Percentiles rank a stretch among this genome's conserved stretches.
phyloP scores from a whole-genome alignment of 352 stramenopile species.

The Phytophthora macrochlamydospora region DNA sequence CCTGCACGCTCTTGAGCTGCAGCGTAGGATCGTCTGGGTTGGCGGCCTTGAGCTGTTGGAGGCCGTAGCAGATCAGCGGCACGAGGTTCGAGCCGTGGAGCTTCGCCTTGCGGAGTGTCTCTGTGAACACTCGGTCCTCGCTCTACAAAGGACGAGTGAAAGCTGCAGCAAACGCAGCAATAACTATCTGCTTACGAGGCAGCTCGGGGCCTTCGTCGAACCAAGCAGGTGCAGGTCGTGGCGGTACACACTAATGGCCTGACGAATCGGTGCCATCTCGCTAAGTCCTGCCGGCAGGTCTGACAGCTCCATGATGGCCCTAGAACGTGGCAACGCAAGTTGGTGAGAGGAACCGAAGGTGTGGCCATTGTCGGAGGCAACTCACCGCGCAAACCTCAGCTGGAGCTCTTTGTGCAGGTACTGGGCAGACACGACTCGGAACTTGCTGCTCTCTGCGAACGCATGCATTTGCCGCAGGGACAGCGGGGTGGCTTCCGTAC shows the following conservation, averaged over 20 bases:
- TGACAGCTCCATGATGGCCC: slow-evolving; percentile 62
- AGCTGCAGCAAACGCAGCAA: too few species aligned
- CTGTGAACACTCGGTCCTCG: slow-evolving; percentile 58
- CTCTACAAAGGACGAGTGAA: neutral
- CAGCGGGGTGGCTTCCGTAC: slow-evolving; percentile 50
- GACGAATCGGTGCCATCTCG: slow-evolving; percentile 51
- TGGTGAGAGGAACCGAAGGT: neutral
- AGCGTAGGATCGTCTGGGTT: slow-evolving; percentile 49
- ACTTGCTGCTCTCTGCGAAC: slow-evolving; percentile 52
- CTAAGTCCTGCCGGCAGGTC: slow-evolving; percentile 57
- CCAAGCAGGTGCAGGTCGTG: slow-evolving; percentile 45
- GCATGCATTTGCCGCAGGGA: slow-evolving; percentile 71
- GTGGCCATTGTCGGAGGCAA: neutral
- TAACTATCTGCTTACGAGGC: neutral
- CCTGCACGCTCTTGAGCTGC: slow-evolving; percentile 49
- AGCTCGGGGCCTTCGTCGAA: slow-evolving; percentile 33
- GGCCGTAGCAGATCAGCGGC: slow-evolving; percentile 58
- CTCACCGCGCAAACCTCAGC: slow-evolving; percentile 57
- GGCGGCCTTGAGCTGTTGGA: slow-evolving; percentile 55
- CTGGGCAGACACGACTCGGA: slow-evolving; percentile 44
- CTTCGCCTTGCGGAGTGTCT: slow-evolving; percentile 52
- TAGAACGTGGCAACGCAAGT: slow-evolving; percentile 19
- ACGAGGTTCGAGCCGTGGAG: slow-evolving; percentile 56
- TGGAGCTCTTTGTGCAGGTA: slow-evolving; percentile 74
- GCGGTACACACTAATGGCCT: slow-evolving; percentile 55